Percentiles rank a stretch among this genome's conserved stretches.
Conservation (phyloP, 805 yeast genomes). For the Wickerhamiella lipophila region DNA sequence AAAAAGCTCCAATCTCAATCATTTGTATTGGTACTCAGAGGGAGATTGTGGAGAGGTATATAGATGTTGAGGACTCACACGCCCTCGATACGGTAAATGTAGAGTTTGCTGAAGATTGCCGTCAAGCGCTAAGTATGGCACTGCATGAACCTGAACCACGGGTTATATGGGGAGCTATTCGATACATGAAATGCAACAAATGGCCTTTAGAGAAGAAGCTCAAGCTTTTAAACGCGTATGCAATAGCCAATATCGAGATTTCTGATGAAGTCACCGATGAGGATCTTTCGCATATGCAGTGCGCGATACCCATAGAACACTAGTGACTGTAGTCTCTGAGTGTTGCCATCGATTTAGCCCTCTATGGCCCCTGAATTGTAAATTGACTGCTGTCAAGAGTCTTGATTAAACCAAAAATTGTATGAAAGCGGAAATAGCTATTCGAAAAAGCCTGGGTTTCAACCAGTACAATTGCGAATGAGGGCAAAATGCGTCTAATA, state of each 20-base stretch:
- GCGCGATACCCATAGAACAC: too few species aligned
- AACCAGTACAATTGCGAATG: too few species aligned
- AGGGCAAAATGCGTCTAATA: too few species aligned
- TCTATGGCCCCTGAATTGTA: too few species aligned
- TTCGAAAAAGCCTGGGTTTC: too few species aligned
- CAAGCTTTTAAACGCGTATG: not conserved
- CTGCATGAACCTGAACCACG: not conserved
- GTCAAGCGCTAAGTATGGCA: not conserved
- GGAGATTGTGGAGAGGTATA: not conserved
- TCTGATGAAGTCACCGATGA: not conserved
- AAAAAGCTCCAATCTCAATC: not conserved
- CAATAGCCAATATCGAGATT: not conserved
- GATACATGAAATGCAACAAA: not conserved
- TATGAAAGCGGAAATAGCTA: too few species aligned
- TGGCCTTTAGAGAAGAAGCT: not conserved
- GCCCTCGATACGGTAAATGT: not conserved
- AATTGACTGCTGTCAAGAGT: too few species aligned
- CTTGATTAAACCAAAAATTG: too few species aligned
- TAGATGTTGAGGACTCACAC: not conserved
- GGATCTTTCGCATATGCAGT: not conserved
- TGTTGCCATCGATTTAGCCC: too few species aligned
- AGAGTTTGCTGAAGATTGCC: not conserved
- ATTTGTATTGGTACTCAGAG: not conserved
- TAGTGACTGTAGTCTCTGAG: too few species aligned
- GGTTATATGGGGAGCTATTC: not conserved